A percentile compares a stretch with the other conserved stretches of the same genome.
These are phyloP conservation scores for Diplodia sapinea DNA, from an alignment of 2,329 filamentous ascomycete species.

Conservation along the genomic window DNA sequence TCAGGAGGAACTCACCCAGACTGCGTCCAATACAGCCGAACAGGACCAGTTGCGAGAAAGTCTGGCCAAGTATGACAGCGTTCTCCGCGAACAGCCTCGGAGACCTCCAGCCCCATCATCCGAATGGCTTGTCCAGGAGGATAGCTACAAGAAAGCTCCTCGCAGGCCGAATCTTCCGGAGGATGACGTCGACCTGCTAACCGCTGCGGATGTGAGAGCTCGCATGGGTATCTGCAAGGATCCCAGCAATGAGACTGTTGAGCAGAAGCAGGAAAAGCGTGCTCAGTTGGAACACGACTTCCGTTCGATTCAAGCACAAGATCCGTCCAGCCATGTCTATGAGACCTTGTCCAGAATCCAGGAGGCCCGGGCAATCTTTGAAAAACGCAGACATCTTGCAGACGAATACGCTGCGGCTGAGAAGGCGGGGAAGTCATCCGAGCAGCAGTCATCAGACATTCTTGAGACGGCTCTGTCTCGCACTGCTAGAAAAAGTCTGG, in stretches of 20 bases:
- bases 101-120: slow-evolving; percentile 14
- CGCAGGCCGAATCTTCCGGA: slow-evolving; percentile 37
- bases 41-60: slow-evolving; percentile 3
- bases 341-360: slow-evolving; percentile 10
- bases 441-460: slow-evolving; percentile 29
- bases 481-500: background rate
- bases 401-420: background rate
- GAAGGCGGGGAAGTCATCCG: background rate
- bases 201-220: slow-evolving; percentile 50
- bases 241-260: slow-evolving; percentile 29
- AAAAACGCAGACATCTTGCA: slow-evolving; percentile 1
- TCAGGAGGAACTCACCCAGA: background rate
- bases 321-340: background rate
- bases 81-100: slow-evolving; percentile 10
- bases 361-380: slow-evolving; percentile 31
- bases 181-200: slow-evolving; percentile 51
- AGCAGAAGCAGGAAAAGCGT: slow-evolving; percentile 36
- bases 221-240: slow-evolving; percentile 47
- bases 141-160: background rate
- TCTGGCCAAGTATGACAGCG: slow-evolving; percentile 12
- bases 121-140: slow-evolving; percentile 27
- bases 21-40: background rate
- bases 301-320: slow-evolving; percentile 32
- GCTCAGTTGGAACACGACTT: slow-evolving; percentile 42
- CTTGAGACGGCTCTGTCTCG: slow-evolving; percentile 20